Evolutionary conservation across 352 stramenopile species (phyloP), one percentile per base, ranked within the genome.

Genomic region (Discostella stelligera): DNA sequence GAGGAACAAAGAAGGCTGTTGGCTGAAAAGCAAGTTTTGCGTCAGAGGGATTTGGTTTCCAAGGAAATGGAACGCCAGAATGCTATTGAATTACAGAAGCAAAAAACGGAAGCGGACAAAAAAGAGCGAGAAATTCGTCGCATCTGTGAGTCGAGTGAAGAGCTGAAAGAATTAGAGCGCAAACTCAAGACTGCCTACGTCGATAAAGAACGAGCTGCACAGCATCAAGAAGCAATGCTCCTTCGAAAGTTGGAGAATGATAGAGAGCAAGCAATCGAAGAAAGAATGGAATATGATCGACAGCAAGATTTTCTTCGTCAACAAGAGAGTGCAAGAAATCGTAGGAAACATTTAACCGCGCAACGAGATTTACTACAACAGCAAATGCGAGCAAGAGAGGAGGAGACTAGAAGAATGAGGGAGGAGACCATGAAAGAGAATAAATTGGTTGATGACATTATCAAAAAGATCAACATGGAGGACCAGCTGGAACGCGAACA

Each of bases 131-230:
- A 97, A 82, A 91, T 97, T 50, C 93, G 96, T 80, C 89, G 91
- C 55, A 96, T 97, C 71, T 97, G 93, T 73, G 93, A 97, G 60
- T 88, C 90, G 16, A 95, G 90, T 71, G 91, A 96, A 66, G 95
- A 97, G 74, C 84, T 98, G 10, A 93, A 94, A 52, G 92, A 97
- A 46, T 89, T 97, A 37, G 92, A 98, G 73, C 44, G 78, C 32
- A 91, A 95, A 65, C 84, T 98, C n/a, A 94, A 96, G 71, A 95
- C 94, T 68, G 95, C 94, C 25, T 98, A 98, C 83, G 91, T 98
- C 81, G 97, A 97, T 82, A 97, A 97, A 79, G 94, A 97, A 63
- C 85, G 95, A 37, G 93, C 94, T 0, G 90, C 87, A 64, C 95
- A 98, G 83, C 91, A 96, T 62, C 82, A 96, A 64, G 93, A 98